A percentile compares a stretch with the other conserved stretches of the same genome.
Evolutionary conservation across 2,329 filamentous ascomycete species (phyloP).

Genomic region (Cordyceps pruinosa): DNA sequence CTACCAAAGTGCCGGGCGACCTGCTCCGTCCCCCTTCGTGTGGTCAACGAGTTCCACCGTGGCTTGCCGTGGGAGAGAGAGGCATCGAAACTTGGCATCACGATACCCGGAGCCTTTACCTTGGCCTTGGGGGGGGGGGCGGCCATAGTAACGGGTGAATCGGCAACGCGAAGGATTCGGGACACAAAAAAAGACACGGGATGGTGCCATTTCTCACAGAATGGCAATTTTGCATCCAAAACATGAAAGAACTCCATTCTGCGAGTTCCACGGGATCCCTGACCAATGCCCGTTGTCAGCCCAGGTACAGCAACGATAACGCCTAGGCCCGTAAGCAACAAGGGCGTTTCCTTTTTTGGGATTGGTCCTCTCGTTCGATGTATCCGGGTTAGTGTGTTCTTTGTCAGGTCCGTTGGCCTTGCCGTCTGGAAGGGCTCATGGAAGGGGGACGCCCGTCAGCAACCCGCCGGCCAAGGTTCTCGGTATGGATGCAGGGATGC

Average conservation of each 20-base stretch:
- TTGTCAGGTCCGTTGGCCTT: too few relatives aligned
- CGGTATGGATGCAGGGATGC: neutral
- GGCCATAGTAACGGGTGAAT: slow-evolving; percentile 6
- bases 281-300: neutral
- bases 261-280: slow-evolving; percentile 2
- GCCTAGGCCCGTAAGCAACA: neutral
- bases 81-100: neutral
- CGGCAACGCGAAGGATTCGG: slow-evolving; percentile 7
- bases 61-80: neutral
- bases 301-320: neutral
- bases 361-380: slow-evolving; percentile 4
- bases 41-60: neutral
- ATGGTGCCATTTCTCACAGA: neutral
- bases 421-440: neutral
- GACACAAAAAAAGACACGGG: neutral
- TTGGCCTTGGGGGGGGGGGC: neutral
- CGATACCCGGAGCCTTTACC: neutral
- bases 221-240: neutral
- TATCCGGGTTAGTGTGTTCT: slow-evolving; percentile 1
- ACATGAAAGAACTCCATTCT: slow-evolving; percentile 1
- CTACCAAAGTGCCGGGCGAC: neutral
- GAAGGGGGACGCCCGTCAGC: neutral
- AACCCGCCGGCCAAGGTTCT: neutral
- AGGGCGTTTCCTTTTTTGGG: neutral
- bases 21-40: neutral